A percentile compares a stretch with the other conserved stretches of the same genome.
Evolutionary conservation across 2,329 filamentous ascomycete genomes (phyloP).

Genomic region (Cladosporium sp.): DNA sequence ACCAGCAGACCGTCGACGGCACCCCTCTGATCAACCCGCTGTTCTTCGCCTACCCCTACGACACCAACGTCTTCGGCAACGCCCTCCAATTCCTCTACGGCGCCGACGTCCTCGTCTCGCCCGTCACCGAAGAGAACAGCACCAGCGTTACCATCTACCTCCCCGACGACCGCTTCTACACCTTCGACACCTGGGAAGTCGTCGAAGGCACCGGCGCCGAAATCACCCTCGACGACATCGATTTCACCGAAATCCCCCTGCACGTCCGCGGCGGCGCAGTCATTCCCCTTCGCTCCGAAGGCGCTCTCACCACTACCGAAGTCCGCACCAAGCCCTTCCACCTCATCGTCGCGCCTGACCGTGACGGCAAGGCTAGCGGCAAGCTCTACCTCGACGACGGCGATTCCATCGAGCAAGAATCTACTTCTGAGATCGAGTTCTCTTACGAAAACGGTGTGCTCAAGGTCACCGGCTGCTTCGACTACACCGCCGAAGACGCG

Average conservation of each 20-base stretch:
- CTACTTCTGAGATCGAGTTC: slow-evolving; percentile 60
- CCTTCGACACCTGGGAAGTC: slow-evolving; percentile 53
- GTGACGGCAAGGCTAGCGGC: slow-evolving; percentile 63
- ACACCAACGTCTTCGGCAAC: slow-evolving; percentile 53
- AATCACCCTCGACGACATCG: slow-evolving; percentile 46
- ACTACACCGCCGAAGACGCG: slow-evolving; percentile 39
- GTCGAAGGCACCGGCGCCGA: slow-evolving; percentile 48
- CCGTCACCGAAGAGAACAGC: slow-evolving; percentile 52
- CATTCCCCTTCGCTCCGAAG: slow-evolving; percentile 57
- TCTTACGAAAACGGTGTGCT: slow-evolving; percentile 53
- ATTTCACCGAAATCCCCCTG: slow-evolving; percentile 59
- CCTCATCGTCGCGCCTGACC: slow-evolving; percentile 65
- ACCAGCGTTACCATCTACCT: slow-evolving; percentile 57
- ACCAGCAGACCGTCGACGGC: slow-evolving; percentile 60
- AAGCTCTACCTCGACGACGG: slow-evolving; percentile 76
- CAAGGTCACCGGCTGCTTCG: slow-evolving; percentile 53
- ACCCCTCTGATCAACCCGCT: slow-evolving; percentile 66
- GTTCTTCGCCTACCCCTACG: slow-evolving; percentile 67
- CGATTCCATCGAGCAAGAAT: slow-evolving; percentile 60
- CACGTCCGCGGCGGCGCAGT: slow-evolving; percentile 65
- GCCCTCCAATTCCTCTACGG: slow-evolving; percentile 59
- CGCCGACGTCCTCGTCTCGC: slow-evolving; percentile 55
- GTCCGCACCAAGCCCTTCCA: slow-evolving; percentile 66
- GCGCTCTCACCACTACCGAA: slow-evolving; percentile 62
- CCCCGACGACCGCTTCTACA: slow-evolving; percentile 58